Conservation (phyloP, 768 basidiomycete species). For the Suillus plorans region DNA sequence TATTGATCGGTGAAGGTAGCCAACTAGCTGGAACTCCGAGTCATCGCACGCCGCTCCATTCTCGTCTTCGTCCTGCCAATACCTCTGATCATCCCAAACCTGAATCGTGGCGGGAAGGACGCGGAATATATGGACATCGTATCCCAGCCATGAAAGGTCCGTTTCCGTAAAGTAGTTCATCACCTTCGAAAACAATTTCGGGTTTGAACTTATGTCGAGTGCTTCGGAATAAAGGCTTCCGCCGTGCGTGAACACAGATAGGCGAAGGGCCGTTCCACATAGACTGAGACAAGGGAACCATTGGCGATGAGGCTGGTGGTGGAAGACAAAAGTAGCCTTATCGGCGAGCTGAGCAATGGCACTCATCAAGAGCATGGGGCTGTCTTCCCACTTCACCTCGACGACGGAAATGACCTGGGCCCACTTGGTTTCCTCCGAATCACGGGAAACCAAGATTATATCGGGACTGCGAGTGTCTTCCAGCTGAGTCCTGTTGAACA, state of each 20-base stretch:
- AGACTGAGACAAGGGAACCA: background rate
- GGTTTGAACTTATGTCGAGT: too few relatives aligned
- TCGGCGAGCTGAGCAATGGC: background rate
- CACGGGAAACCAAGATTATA: background rate
- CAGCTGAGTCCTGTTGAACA: background rate
- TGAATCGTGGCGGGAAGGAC: too few relatives aligned
- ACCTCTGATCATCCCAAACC: too few relatives aligned
- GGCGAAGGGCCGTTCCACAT: background rate
- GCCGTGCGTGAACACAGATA: background rate
- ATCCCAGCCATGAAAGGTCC: too few relatives aligned
- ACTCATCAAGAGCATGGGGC: background rate
- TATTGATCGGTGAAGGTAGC: too few relatives aligned
- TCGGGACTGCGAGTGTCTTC: background rate
- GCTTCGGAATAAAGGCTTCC: background rate
- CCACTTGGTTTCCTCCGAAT: background rate
- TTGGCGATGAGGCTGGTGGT: background rate
- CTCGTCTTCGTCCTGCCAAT: too few relatives aligned
- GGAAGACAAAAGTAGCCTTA: background rate
- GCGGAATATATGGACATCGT: too few relatives aligned
- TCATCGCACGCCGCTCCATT: too few relatives aligned
- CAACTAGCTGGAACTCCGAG: too few relatives aligned
- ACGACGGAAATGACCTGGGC: background rate
- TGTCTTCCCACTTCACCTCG: background rate
- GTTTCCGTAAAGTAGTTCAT: background rate
- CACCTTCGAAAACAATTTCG: background rate